A percentile compares a stretch with the other conserved stretches of the same genome.
Evolutionary conservation across 2,329 filamentous ascomycete species (phyloP).

Genomic region (Pseudogymnoascus sp.): DNA sequence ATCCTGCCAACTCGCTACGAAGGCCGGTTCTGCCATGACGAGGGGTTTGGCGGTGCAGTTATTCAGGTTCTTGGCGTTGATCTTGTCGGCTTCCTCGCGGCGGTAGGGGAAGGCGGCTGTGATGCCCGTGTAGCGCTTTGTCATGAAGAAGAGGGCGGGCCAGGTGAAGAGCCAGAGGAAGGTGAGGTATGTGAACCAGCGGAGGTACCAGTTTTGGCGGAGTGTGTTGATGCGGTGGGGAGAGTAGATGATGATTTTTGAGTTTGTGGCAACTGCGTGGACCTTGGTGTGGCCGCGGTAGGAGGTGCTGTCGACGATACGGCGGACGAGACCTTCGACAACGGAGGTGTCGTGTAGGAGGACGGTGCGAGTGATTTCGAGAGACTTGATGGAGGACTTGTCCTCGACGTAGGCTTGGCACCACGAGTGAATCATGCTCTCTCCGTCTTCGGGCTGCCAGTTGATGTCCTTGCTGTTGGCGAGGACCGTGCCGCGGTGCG

Average conservation of each 20-base stretch:
- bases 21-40: not conserved
- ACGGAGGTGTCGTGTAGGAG: conserved; percentile 50
- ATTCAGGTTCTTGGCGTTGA: not conserved
- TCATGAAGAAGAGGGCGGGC: conserved; percentile 60
- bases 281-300: conserved; percentile 56
- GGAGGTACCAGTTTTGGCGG: conserved; percentile 55
- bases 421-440: conserved; percentile 37
- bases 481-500: conserved; percentile 55
- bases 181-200: conserved; percentile 55
- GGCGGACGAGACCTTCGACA: conserved; percentile 43
- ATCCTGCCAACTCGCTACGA: conserved; percentile 3
- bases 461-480: conserved; percentile 38
- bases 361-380: conserved; percentile 43
- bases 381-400: conserved; percentile 46
- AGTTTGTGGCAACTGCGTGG: conserved; percentile 49
- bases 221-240: conserved; percentile 53
- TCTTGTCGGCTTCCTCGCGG: conserved; percentile 11
- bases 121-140: conserved; percentile 57
- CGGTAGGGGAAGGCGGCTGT: conserved; percentile 40
- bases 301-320: conserved; percentile 53
- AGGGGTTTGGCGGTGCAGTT: conserved; percentile 15
- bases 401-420: conserved; percentile 58
- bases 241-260: conserved; percentile 54
- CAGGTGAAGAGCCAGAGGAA: conserved; percentile 62
- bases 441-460: conserved; percentile 27